Conservation (phyloP, 306 rosid species). For the Astragalus membranaceus region DNA sequence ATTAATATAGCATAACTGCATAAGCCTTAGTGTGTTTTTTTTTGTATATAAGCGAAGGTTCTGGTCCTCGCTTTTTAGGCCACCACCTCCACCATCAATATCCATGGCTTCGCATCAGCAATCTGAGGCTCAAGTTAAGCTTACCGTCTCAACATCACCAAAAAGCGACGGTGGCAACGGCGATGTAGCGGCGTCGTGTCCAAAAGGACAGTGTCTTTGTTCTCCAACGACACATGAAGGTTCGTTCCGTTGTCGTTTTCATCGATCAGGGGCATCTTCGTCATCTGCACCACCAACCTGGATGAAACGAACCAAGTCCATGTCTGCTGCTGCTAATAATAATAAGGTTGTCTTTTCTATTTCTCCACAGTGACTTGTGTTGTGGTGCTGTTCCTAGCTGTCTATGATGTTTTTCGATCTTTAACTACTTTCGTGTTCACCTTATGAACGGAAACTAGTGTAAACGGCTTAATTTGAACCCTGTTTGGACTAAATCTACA, state of each 20-base stretch:
- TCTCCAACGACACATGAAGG: slow-evolving; percentile 92
- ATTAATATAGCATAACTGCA: too few relatives aligned
- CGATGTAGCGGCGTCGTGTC: slow-evolving; percentile 20
- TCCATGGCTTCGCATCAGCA: slow-evolving; percentile 46
- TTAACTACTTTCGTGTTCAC: neutral
- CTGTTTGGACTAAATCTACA: neutral
- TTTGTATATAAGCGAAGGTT: neutral
- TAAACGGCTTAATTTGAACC: neutral
- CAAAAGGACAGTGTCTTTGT: slow-evolving; percentile 79
- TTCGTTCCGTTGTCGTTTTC: slow-evolving; percentile 84
- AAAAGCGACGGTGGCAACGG: slow-evolving; percentile 24
- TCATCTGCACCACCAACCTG: slow-evolving; percentile 50
- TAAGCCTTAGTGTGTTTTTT: neutral
- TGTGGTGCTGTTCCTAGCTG: neutral
- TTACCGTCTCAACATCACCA: slow-evolving; percentile 43
- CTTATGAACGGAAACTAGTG: neutral
- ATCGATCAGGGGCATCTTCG: slow-evolving; percentile 42
- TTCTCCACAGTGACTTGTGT: slow-evolving; percentile 3
- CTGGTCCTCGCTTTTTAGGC: neutral
- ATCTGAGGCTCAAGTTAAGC: neutral
- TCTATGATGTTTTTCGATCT: neutral
- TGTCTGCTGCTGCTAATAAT: slow-evolving; percentile 26
- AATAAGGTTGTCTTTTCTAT: slow-evolving; percentile 17
- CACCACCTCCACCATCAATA: slow-evolving; percentile 29
- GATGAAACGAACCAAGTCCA: slow-evolving; percentile 59